Base-by-base conservation (phyloP, 352 stramenopile species). In the Aphanomyces cochlioides region DNA sequence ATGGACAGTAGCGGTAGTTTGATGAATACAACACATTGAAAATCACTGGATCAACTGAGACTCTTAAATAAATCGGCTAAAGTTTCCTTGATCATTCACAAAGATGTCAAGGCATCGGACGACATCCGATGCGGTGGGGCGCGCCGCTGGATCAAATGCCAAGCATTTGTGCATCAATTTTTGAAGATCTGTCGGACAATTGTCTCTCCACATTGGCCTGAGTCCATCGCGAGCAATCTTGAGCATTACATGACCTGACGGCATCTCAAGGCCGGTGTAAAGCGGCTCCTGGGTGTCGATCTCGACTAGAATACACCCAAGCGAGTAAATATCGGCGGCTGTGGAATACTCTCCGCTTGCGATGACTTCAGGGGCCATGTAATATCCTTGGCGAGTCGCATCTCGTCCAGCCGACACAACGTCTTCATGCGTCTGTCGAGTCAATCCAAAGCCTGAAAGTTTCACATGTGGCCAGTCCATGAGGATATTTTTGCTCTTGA, bases 31-130 rank as follows among this genome's bases (percentile, higher is more conserved):
- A 28, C 28, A 28, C 28, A 28, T 28, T 28, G 28, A 2, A 28
- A 28, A 28, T 28, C 28, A 28, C 28, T 12, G 43, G 43, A 50
- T n/a, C 43, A 50, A 50, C 43, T 12, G 10, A 50, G 10, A 50
- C 43, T 50, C 10, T 50, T 50, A 50, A 50, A 50, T 50, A 50
- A 50, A 50, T n/a, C 10, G 10, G 43, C 43, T 50, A 50, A 50
- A n/a, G 43, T 50, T n/a, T 50, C 17, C 43, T 50, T 50, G 43
- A n/a, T 12, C 43, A 50, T 50, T 12, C 10, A 50, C 10, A 50
- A 50, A 50, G 10, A n/a, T n/a, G 17, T 50, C 43, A 12, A 50
- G 17, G 10, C 17, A n/a, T 12, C 10, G 10, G 17, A 50, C 43
- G 43, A 50, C 43, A 50, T 50, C 43, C 10, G 43, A n/a, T 2